Evolutionary conservation across 345 rosid species (phyloP), one percentile per base, ranked within the genome.

Genomic region (Psidium guajava): DNA sequence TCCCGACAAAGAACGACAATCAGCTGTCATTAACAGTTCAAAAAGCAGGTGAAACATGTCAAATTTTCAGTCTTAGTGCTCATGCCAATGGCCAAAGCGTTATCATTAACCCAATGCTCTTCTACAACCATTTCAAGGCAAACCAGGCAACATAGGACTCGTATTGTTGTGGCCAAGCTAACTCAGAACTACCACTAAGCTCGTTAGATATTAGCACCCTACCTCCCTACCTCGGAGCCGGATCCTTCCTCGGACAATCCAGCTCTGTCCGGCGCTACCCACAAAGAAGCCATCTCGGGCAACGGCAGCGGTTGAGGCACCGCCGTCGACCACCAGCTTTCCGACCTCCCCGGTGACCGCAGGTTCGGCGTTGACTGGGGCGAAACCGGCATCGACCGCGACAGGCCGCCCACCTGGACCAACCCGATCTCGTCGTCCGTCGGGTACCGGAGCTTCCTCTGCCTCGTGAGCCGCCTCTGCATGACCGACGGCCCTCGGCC

Each of bases 281-380:
- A 81, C 42, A 86, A 55, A 47, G 61, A 22, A 53, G 54, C 40
- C 14, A 61, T 55, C 22, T 86, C 93, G 20, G 97, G 97, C 1
- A 89, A 91, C 44, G 97, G 97, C 90, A 94, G 83, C 25, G 94
- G 96, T 44, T 87, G 92, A 6, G 97, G 94, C 56, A 89, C 87
- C 40, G 92, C 90, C 5, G 88, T 74, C 24, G 91, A 86, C 54
- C 91, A 86, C 87, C 90, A 85, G 85, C 74, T 86, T 11, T 87
- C 88, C 57, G 83, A 69, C 27, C 88, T 44, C n/a, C 84, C 83
- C 5, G 87, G 85, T 51, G 92, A 89, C 69, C 84, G 87, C 32
- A 80, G 52, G 83, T 42, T 84, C 59, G 32, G 69, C 18, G 87
- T 42, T 25, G 90, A 86, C 88, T 64, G 86, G 44, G 92, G 90